These are phyloP conservation scores for Croton laevigatus DNA, from an alignment of 441 rosid genomes.

Conservation along the genomic window DNA sequence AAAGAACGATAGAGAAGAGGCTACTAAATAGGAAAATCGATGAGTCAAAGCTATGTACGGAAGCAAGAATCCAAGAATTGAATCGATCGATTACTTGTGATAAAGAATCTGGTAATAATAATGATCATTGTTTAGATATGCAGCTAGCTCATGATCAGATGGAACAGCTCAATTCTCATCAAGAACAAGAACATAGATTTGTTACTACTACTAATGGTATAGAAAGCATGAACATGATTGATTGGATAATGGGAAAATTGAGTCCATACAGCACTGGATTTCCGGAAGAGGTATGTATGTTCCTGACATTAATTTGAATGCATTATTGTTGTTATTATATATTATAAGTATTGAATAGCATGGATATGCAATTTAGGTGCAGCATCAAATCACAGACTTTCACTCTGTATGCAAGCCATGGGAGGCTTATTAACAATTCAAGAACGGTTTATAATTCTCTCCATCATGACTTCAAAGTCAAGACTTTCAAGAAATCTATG, in stretches of 20 bases:
- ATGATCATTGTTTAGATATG: background rate
- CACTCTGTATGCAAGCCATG: slow-evolving; percentile 36
- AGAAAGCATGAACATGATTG: slow-evolving; percentile 27
- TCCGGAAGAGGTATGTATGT: slow-evolving; percentile 45
- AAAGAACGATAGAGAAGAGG: slow-evolving; percentile 50
- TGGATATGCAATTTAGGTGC: slow-evolving; percentile 25
- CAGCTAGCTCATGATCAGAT: slow-evolving; percentile 20
- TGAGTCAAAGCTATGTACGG: slow-evolving; percentile 23
- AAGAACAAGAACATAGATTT: background rate
- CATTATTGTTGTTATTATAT: background rate
- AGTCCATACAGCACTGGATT: slow-evolving; percentile 39
- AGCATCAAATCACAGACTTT: slow-evolving; percentile 41
- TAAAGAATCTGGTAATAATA: slow-evolving; percentile 27
- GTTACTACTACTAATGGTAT: slow-evolving; percentile 15
- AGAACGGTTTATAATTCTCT: background rate
- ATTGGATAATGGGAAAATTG: slow-evolving; percentile 38
- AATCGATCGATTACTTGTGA: slow-evolving; percentile 23
- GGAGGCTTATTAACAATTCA: slow-evolving; percentile 34
- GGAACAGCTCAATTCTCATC: slow-evolving; percentile 27
- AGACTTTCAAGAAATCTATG: slow-evolving; percentile 16
- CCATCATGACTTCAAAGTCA: slow-evolving; percentile 3
- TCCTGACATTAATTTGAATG: background rate
- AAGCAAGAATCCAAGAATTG: slow-evolving; percentile 17
- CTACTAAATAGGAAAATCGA: slow-evolving; percentile 27
- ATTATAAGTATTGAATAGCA: background rate